Conservation (phyloP, 352 stramenopile genomes). For the Pythium volutum region DNA sequence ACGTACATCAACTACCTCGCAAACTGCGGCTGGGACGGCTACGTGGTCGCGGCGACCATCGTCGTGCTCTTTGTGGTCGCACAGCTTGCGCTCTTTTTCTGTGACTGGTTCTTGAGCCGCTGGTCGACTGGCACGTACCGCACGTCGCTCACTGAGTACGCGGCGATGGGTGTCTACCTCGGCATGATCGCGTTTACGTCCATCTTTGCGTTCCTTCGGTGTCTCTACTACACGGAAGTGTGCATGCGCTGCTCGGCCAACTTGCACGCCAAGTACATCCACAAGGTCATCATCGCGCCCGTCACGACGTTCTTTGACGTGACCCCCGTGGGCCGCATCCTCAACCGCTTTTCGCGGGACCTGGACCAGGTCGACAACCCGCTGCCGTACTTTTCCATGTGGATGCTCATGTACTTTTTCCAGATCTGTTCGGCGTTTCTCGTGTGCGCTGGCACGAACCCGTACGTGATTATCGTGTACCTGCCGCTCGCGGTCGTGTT, state of each 20-base stretch:
- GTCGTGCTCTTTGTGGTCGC: slow-evolving; percentile 36
- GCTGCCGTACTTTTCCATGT: slow-evolving; percentile 51
- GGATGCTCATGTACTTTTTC: slow-evolving; percentile 41
- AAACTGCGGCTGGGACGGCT: slow-evolving; percentile 42
- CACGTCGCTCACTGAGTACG: slow-evolving; percentile 29
- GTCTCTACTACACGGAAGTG: slow-evolving; percentile 43
- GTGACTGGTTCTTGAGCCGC: slow-evolving; percentile 51
- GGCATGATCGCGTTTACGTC: slow-evolving; percentile 31
- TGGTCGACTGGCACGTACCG: slow-evolving; percentile 37
- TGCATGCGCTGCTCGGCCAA: slow-evolving; percentile 45
- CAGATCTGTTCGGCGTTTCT: slow-evolving; percentile 14
- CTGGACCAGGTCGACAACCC: slow-evolving; percentile 45
- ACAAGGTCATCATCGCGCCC: slow-evolving; percentile 33
- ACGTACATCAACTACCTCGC: slow-evolving; percentile 54
- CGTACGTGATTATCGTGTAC: slow-evolving; percentile 54
- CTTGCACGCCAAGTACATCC: slow-evolving; percentile 42
- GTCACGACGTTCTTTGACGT: slow-evolving; percentile 39
- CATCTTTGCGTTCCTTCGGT: slow-evolving; percentile 38
- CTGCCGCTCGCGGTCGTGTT: slow-evolving; percentile 36
- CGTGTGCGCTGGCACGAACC: slow-evolving; percentile 37
- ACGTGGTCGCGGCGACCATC: slow-evolving; percentile 26
- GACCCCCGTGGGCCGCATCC: slow-evolving; percentile 29
- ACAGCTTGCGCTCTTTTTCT: slow-evolving; percentile 44
- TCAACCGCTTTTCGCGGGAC: slow-evolving; percentile 41
- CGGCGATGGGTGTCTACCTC: slow-evolving; percentile 37